Percentiles rank a stretch among this genome's conserved stretches.
These are phyloP conservation scores for Gracilaria domingensis DNA, from an alignment of 23 red algal genomes.

Conservation along the genomic window DNA sequence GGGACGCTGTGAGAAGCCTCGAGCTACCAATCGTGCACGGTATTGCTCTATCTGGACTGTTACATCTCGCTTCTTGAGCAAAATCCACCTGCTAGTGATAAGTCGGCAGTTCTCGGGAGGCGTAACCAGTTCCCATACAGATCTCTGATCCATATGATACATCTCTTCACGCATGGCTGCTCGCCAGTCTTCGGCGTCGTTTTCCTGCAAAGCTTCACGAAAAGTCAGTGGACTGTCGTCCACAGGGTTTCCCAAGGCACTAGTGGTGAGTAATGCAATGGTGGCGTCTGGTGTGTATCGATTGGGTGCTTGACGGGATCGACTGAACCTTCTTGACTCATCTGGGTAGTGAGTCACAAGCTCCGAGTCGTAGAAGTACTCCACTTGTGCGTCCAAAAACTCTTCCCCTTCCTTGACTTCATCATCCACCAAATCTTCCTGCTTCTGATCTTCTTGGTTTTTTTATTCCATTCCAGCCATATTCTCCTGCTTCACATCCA, in stretches of 20 bases:
- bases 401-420: too few relatives aligned
- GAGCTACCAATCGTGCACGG: neutral
- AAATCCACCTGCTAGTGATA: neutral
- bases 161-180: neutral
- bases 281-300: neutral
- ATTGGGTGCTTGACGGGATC: neutral
- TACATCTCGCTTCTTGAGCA: neutral
- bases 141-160: neutral
- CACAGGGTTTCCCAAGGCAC: neutral
- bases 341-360: neutral
- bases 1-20: neutral
- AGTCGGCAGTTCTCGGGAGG: neutral
- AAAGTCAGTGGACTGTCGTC: neutral
- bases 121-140: neutral
- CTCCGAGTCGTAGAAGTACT: neutral
- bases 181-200: neutral
- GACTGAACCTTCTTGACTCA: neutral
- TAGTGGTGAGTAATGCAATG: neutral
- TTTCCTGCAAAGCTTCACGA: neutral
- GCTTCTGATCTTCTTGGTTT: too few relatives aligned
- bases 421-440: too few relatives aligned
- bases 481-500: too few relatives aligned
- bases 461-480: too few relatives aligned
- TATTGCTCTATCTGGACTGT: neutral
- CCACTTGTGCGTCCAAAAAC: neutral